Evolutionary conservation across 2,329 filamentous ascomycete genomes (phyloP), one percentile per base, ranked within the genome.

Genomic region (Triangularia setosa): DNA sequence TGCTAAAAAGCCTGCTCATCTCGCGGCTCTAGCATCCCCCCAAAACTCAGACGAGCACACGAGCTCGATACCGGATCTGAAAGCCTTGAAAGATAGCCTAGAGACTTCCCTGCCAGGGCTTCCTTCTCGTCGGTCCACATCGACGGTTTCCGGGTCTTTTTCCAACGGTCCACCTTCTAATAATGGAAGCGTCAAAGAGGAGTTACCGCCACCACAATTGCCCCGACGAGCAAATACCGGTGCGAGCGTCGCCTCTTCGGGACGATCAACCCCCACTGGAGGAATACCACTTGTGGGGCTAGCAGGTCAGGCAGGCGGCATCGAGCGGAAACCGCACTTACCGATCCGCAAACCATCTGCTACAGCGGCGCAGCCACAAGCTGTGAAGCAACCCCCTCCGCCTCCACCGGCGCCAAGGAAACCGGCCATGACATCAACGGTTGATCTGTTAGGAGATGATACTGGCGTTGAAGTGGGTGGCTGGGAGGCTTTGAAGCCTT

Each of bases 1-100:
- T 58, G 88, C 87, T 23, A 84, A 80, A 73, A 90, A 90, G 70
- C 88, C 88, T 1, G 79, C 83, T 2, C 84, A 87, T 67, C 78
- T 87, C 4, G 69, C 76, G 16, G 75, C 75, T 11, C 69, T 72
- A 14, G 75, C 72, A 12, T 75, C 75, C 6, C 67, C 72, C 3
- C 68, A 63, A 40, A 75, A 69, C 64, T 69, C 72, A 64, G 30
- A n/a, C 16, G 62, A 40, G 7, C 14, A 4, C 62, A 62, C 1
- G 64, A 67, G 33, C 2, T 18, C 28, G 14, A 64, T 60, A 6
- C 12, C 55, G n/a, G 52, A 55, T 3, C 18, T 55, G 12, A 55
- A 27, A 4, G 23, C 60, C n/a, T 35, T 59, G 52, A 35, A 33
- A 24, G 60, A 64, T 21, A 48, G 54, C n/a, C 35, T 58, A 23